phyloP scores from a whole-genome alignment of 805 yeast species.

The Kodamaea laetipori region DNA sequence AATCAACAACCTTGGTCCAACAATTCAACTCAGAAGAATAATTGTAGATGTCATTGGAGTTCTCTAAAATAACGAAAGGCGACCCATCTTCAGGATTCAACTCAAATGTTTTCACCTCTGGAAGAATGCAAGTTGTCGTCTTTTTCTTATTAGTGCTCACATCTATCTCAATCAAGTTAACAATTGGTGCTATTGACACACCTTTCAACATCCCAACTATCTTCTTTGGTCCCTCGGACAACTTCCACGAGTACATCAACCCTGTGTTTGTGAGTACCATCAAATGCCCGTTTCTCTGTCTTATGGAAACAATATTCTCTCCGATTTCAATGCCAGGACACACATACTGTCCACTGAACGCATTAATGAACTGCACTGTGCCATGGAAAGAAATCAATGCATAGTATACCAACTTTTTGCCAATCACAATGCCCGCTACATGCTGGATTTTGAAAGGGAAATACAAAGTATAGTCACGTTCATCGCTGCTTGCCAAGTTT shows the following conservation, averaged over 20 bases:
- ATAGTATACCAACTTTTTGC: conserved; percentile 43
- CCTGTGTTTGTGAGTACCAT: conserved; percentile 54
- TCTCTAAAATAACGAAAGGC: conserved; percentile 44
- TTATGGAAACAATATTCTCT: conserved; percentile 40
- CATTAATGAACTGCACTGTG: conserved; percentile 46
- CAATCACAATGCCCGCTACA: conserved; percentile 40
- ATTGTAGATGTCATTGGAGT: conserved; percentile 37
- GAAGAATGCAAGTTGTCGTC: conserved; percentile 8
- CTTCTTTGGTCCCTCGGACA: conserved; percentile 22
- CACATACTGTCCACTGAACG: conserved; percentile 46
- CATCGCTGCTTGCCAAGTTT: conserved; percentile 35
- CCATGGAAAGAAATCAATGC: conserved; percentile 63
- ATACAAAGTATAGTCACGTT: conserved; percentile 38
- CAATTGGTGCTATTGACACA: conserved; percentile 54
- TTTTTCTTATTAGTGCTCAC: conserved; percentile 4
- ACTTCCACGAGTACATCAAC: conserved; percentile 51
- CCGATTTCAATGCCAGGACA: conserved; percentile 58
- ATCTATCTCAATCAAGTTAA: conserved; percentile 36
- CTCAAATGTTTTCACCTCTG: conserved; percentile 26
- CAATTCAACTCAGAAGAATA: conserved; percentile 43
- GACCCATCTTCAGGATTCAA: conserved; percentile 38
- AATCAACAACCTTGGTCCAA: conserved; percentile 54
- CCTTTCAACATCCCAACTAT: conserved; percentile 39
- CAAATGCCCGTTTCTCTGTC: conserved; percentile 34
- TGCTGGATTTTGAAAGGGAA: conserved; percentile 53